Evolutionary conservation across 257 asterid genomes (phyloP), one percentile per base, ranked within the genome.

Genomic region (Ballota nigra): DNA sequence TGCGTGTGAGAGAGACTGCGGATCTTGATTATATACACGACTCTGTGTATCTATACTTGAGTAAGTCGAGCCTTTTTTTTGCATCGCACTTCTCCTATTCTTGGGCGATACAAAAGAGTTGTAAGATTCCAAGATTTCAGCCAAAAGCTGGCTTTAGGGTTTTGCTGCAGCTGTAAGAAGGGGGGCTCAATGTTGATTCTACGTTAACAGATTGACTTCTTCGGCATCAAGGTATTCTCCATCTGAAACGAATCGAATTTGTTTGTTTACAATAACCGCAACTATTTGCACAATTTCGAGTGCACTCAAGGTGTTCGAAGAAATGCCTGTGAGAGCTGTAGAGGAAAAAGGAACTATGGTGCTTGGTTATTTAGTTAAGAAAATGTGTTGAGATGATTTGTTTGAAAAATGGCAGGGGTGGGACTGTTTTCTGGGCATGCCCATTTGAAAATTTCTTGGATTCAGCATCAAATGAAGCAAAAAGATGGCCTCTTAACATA

Each of bases 371-470:
- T 40, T 71, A 60, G 62, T 67, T 69, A 34, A 45, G 68, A 75
- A 72, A 70, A 67, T 74, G 78, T 60, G n/a, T 53, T 66, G 69
- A 81, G 79, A 80, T 81, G 84, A 73, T 75, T 65, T 75, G 84
- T 77, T 81, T 73, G 57, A 63, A 77, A 53, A 68, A 69, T 69
- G 71, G 65, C 73, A 67, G 78, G 73, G 64, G 70, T 70, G 66
- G 81, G 77, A 75, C 70, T 79, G 86, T 80, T 72, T 71, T 80
- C 82, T 63, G 67, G 75, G 71, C 82, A 77, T 71, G 29, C 83
- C 62, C 85, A 84, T 81, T 68, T 87, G 88, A 85, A 84, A 76
- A 77, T 71, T 68, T 84, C 85, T 70, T 85, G 90, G 94, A 83
- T 82, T 81, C 84, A 81, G 29, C 76, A 79, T 76, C 86, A 78